A percentile compares a stretch with the other conserved stretches of the same genome.
Conservation (phyloP, 495 filamentous ascomycete genomes). For the Hypoxylon intermedium region DNA sequence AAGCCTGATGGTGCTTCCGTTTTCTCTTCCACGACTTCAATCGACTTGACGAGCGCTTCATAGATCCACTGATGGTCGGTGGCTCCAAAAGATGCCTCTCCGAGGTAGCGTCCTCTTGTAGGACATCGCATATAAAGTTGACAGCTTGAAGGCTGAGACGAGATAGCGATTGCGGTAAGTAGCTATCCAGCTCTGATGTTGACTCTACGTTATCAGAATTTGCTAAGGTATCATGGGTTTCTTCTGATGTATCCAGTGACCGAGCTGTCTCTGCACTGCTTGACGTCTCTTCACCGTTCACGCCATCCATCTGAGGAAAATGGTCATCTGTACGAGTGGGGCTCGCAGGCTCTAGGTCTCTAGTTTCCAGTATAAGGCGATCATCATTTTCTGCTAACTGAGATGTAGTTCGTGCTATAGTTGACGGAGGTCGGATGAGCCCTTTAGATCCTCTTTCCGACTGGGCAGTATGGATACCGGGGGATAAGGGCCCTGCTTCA, state of each 20-base stretch:
- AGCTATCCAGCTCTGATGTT: slow-evolving; percentile 47
- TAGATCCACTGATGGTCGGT: slow-evolving; percentile 33
- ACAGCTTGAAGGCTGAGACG: slow-evolving; percentile 55
- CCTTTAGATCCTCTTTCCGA: slow-evolving; percentile 46
- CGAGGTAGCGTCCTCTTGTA: slow-evolving; percentile 58
- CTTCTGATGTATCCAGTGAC: slow-evolving; percentile 27
- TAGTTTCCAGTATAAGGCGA: slow-evolving; percentile 8
- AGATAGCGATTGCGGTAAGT: slow-evolving; percentile 53
- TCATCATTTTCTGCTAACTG: slow-evolving; percentile 38
- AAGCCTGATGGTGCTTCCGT: slow-evolving; percentile 42
- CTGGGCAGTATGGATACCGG: slow-evolving; percentile 37
- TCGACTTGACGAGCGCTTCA: slow-evolving; percentile 32
- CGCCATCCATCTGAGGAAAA: slow-evolving; percentile 18
- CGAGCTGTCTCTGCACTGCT: slow-evolving; percentile 28
- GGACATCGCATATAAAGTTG: slow-evolving; percentile 60
- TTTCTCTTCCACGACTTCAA: slow-evolving; percentile 50
- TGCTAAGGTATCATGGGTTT: slow-evolving; percentile 13
- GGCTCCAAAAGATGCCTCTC: slow-evolving; percentile 58
- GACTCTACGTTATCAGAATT: slow-evolving; percentile 30
- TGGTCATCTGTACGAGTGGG: slow-evolving; percentile 22
- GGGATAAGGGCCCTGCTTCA: slow-evolving; percentile 42
- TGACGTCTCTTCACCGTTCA: slow-evolving; percentile 30
- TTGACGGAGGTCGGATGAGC: slow-evolving; percentile 45
- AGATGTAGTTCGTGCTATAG: slow-evolving; percentile 48
- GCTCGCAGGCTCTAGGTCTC: slow-evolving; percentile 12